Conservation (phyloP, 352 stramenopile species). For the Aphanomyces invadans region DNA sequence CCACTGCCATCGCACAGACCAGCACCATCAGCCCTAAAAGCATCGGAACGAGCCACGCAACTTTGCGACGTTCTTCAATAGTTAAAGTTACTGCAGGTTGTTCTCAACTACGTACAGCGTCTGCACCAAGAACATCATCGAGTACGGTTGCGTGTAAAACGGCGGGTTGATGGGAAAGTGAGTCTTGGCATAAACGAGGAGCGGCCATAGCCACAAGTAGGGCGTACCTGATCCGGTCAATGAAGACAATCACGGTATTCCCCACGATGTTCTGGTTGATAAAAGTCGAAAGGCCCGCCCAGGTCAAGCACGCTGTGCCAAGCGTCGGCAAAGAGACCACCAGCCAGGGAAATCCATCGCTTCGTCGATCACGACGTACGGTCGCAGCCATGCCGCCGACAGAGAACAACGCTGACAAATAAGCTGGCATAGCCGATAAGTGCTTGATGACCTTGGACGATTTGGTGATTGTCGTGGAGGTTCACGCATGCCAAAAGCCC, state of each 20-base stretch:
- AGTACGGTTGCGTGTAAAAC: conserved; percentile 8
- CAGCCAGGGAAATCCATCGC: conserved; percentile 15
- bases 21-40: conserved; percentile 8
- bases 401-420: background rate
- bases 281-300: background rate
- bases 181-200: conserved; percentile 11
- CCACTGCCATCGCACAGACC: background rate
- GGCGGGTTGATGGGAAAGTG: background rate
- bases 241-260: background rate
- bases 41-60: background rate
- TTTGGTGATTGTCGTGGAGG: background rate
- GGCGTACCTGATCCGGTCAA: conserved; percentile 22
- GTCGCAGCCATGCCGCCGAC: conserved; percentile 1
- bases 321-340: conserved; percentile 20
- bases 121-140: background rate
- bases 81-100: conserved; percentile 10
- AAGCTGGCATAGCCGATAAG: background rate
- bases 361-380: conserved; percentile 14
- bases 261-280: conserved; percentile 9
- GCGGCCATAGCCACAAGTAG: conserved; percentile 11
- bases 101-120: conserved; percentile 21
- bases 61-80: conserved; percentile 17
- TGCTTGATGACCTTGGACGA: background rate
- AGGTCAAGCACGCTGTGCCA: conserved; percentile 5
- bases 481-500: conserved; percentile 10